Percentiles rank a stretch among this genome's conserved stretches.
phyloP scores from a whole-genome alignment of 2,329 filamentous ascomycete genomes.

The Tolypocladium tropicale region DNA sequence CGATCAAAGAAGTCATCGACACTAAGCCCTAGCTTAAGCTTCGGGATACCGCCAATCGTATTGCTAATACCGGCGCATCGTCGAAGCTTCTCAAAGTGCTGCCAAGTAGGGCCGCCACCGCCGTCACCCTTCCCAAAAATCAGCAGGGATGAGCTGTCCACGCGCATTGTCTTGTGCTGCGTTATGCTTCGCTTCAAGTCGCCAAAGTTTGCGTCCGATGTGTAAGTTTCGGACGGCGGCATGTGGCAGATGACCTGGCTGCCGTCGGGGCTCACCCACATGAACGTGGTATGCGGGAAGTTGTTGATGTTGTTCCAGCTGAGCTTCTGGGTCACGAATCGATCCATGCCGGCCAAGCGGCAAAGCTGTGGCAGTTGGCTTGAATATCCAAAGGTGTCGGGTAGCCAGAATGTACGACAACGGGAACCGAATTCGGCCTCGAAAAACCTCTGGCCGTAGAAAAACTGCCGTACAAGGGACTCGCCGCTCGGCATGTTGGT shows the following conservation, averaged over 20 bases:
- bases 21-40: conserved; percentile 77
- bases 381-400: conserved; percentile 96
- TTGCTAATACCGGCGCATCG: conserved; percentile 88
- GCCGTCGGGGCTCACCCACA: conserved; percentile 93
- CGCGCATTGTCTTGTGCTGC: conserved; percentile 92
- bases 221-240: conserved; percentile 93
- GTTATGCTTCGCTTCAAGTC: conserved; percentile 83
- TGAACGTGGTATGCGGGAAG: conserved; percentile 97
- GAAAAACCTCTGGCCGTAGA: conserved; percentile 93
- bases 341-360: conserved; percentile 85
- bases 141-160: conserved; percentile 80
- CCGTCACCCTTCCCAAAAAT: conserved; percentile 97
- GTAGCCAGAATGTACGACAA: conserved; percentile 90
- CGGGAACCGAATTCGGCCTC: conserved; percentile 85
- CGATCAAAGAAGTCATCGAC: conserved; percentile 92
- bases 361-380: conserved; percentile 90
- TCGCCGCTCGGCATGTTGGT: conserved; percentile 96
- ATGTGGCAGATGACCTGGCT: conserved; percentile 97
- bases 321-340: conserved; percentile 96
- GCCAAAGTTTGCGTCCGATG: conserved; percentile 86
- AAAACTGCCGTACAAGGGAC: conserved; percentile 84
- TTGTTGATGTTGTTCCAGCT: conserved; percentile 99
- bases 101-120: conserved; percentile 87
- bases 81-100: conserved; percentile 89
- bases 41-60: conserved; percentile 66